Percentiles rank a stretch among this genome's conserved stretches.
Conservation (phyloP, 768 basidiomycete genomes). For the Suillus luteus region DNA sequence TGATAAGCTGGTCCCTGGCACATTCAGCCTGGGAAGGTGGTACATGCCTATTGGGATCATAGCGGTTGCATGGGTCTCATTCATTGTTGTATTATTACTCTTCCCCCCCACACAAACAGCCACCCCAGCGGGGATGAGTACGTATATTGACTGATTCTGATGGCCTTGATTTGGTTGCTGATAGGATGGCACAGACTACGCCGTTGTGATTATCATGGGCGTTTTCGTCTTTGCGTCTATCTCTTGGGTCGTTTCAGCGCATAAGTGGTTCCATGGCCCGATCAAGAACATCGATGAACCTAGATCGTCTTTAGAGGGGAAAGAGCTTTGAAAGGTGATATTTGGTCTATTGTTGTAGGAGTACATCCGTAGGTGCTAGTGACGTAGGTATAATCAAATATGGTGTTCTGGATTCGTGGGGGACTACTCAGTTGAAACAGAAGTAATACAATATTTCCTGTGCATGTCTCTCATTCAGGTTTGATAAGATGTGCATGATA, state of each 20-base stretch:
- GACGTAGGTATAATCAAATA: background rate
- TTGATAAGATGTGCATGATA: background rate
- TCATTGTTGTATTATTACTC: slow-evolving; percentile 58
- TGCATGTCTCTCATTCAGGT: background rate
- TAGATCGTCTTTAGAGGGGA: slow-evolving; percentile 14
- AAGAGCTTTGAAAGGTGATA: slow-evolving; percentile 14
- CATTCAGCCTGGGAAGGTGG: slow-evolving; percentile 64
- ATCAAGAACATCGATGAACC: slow-evolving; percentile 47
- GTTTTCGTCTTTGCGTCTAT: slow-evolving; percentile 65
- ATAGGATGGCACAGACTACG: slow-evolving; percentile 51
- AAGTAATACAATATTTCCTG: background rate
- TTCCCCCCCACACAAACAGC: slow-evolving; percentile 51
- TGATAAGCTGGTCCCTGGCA: slow-evolving; percentile 55
- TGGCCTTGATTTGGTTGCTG: background rate
- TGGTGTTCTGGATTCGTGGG: background rate
- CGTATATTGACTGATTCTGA: slow-evolving; percentile 24
- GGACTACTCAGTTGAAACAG: background rate
- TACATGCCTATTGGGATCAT: slow-evolving; percentile 57
- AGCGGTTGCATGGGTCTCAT: slow-evolving; percentile 67
- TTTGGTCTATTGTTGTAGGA: background rate
- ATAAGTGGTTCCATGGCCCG: slow-evolving; percentile 72
- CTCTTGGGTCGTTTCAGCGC: slow-evolving; percentile 69
- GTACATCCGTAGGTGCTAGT: background rate
- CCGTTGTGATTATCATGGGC: slow-evolving; percentile 62
- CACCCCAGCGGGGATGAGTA: slow-evolving; percentile 56